Conservation (phyloP, 345 rosid genomes). For the Mangifera indica region DNA sequence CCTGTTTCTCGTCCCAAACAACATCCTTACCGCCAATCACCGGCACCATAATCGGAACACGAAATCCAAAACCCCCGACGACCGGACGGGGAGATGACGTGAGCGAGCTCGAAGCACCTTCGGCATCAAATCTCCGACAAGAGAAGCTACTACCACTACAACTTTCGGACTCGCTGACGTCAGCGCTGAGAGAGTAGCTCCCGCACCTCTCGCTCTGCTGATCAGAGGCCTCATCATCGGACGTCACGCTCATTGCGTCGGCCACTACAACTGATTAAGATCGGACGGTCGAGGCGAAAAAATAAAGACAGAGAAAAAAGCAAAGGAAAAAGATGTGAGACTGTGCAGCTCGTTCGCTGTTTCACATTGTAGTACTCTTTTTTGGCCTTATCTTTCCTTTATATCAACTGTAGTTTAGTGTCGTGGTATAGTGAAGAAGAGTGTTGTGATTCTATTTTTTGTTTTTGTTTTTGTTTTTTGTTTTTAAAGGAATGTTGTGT, state of each 20-base stretch:
- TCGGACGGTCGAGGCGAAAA: conserved; percentile 10
- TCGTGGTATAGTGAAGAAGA: too few species aligned
- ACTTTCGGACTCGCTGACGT: conserved; percentile 94
- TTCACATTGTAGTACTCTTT: too few species aligned
- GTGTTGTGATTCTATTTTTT: too few species aligned
- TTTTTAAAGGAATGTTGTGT: neutral
- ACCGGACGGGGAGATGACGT: conserved; percentile 57
- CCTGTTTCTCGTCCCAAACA: conserved; percentile 62
- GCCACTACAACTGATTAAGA: conserved; percentile 2
- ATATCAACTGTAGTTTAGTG: too few species aligned
- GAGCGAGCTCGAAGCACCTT: conserved; percentile 64
- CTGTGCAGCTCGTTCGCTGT: too few species aligned
- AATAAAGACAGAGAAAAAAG: too few species aligned
- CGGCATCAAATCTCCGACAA: conserved; percentile 62
- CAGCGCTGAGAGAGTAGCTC: conserved; percentile 92
- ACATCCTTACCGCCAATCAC: conserved; percentile 60
- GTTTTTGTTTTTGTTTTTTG: neutral
- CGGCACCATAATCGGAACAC: conserved; percentile 54
- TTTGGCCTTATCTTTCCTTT: too few species aligned
- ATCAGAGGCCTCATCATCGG: conserved; percentile 71
- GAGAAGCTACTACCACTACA: conserved; percentile 66
- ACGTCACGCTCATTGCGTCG: conserved; percentile 47
- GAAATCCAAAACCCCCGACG: conserved; percentile 46
- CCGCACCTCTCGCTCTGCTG: conserved; percentile 79
- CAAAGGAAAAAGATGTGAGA: too few species aligned